A percentile compares a stretch with the other conserved stretches of the same genome.
These are phyloP conservation scores for Kwoniella sp. DNA, from an alignment of 768 basidiomycete species.

Conservation along the genomic window DNA sequence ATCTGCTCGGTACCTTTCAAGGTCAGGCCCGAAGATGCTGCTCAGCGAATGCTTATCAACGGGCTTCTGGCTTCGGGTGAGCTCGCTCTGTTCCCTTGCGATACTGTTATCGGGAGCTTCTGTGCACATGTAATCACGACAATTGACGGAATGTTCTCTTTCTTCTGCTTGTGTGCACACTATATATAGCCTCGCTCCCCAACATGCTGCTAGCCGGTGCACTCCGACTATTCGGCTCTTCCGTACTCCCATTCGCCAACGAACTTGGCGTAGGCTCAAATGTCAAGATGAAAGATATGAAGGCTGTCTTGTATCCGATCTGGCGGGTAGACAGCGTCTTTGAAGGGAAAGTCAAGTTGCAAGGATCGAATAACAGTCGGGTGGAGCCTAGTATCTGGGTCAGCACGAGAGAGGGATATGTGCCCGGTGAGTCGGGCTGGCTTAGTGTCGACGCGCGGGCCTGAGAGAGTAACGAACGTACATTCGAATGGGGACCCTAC, in stretches of 20 bases:
- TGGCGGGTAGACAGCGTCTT: conserved; percentile 44
- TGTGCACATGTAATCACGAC: background rate
- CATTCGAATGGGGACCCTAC: background rate
- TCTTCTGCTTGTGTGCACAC: no score
- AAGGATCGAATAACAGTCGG: conserved; percentile 2
- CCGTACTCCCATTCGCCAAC: conserved; percentile 30
- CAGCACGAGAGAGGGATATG: conserved; percentile 42
- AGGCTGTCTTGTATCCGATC: conserved; percentile 51
- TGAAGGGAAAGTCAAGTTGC: conserved; percentile 29
- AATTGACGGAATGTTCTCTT: background rate
- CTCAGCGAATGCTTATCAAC: conserved; percentile 29
- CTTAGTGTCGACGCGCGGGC: background rate
- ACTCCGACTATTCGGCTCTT: conserved; percentile 37
- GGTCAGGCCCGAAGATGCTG: conserved; percentile 33
- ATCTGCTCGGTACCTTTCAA: conserved; percentile 46
- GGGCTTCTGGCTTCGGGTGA: conserved; percentile 39
- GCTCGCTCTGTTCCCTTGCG: conserved; percentile 9
- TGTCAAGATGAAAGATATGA: conserved; percentile 43
- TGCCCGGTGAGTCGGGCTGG: conserved; percentile 46
- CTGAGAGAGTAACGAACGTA: conserved; percentile 3
- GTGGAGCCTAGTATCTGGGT: conserved; percentile 37
- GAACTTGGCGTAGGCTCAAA: conserved; percentile 47
- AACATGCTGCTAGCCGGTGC: conserved; percentile 41
- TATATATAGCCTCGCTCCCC: conserved; percentile 20
- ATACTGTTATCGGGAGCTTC: no score